Percentiles rank a stretch among this genome's conserved stretches.
These are phyloP conservation scores for Tetrahymena elliotti DNA, from an alignment of 73 alveolate genomes.

Conservation along the genomic window DNA sequence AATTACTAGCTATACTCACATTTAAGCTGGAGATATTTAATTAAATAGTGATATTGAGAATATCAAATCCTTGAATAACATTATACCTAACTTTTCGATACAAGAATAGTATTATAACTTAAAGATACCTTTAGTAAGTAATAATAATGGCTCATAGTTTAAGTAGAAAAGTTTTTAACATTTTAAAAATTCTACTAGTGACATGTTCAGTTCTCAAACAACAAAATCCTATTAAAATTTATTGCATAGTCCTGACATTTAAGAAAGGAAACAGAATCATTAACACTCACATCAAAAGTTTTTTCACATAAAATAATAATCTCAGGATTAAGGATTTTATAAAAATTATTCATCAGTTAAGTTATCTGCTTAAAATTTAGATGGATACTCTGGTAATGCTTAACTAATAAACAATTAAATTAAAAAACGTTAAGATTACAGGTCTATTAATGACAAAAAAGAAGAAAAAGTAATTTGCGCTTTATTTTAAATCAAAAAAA, in stretches of 20 bases:
- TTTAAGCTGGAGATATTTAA: not conserved
- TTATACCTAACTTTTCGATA: not conserved
- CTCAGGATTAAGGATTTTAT: not conserved
- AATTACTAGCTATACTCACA: not conserved
- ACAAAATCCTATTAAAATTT: not conserved
- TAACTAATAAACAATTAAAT: not conserved
- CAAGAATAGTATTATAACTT: not conserved
- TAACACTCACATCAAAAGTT: not conserved
- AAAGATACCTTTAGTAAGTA: not conserved
- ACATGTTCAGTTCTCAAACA: not conserved
- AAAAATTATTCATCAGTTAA: not conserved
- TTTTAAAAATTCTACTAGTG: not conserved
- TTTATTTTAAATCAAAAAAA: not conserved
- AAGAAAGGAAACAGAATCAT: not conserved
- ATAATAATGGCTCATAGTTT: not conserved
- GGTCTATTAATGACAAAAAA: not conserved
- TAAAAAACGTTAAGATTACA: not conserved
- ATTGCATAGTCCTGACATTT: not conserved
- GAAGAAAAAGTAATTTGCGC: not conserved
- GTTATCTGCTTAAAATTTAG: not conserved
- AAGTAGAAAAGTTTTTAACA: too few species aligned
- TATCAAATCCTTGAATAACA: too few species aligned
- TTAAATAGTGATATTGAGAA: not conserved
- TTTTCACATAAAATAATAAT: not conserved
- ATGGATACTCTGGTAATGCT: not conserved